A percentile compares a stretch with the other conserved stretches of the same genome.
phyloP scores from a whole-genome alignment of 306 rosid genomes.

The Dalbergia cultrata region DNA sequence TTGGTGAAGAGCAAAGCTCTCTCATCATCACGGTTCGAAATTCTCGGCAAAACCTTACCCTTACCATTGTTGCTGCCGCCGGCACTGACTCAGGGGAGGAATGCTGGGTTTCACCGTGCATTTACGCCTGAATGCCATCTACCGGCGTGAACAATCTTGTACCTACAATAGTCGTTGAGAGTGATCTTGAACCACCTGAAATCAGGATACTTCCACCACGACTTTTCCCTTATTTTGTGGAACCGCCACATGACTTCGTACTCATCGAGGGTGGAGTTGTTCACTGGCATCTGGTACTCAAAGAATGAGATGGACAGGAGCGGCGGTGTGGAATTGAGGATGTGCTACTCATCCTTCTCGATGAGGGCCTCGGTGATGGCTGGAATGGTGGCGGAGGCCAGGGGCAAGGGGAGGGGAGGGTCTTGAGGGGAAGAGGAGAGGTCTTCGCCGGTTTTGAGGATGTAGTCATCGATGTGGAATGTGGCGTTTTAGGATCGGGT shows the following conservation, averaged over 20 bases:
- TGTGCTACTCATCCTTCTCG: slow-evolving; percentile 56
- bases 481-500: slow-evolving; percentile 84
- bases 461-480: slow-evolving; percentile 75
- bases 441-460: slow-evolving; percentile 90
- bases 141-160: slow-evolving; percentile 78
- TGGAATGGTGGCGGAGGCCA: slow-evolving; percentile 34
- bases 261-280: slow-evolving; percentile 73
- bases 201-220: slow-evolving; percentile 96
- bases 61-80: background rate
- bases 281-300: slow-evolving; percentile 77
- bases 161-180: slow-evolving; percentile 65
- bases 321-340: slow-evolving; percentile 50
- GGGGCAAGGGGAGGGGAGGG: slow-evolving; percentile 46
- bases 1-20: too few relatives aligned
- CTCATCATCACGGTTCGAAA: slow-evolving; percentile 58
- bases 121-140: slow-evolving; percentile 91
- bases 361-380: slow-evolving; percentile 71
- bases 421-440: slow-evolving; percentile 49
- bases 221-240: slow-evolving; percentile 86
- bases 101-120: slow-evolving; percentile 64
- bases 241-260: slow-evolving; percentile 93
- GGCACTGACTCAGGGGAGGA: background rate
- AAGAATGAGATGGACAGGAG: slow-evolving; percentile 70
- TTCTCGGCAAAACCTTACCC: slow-evolving; percentile 7
- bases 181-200: slow-evolving; percentile 75